A percentile compares a stretch with the other conserved stretches of the same genome.
Conservation (phyloP, 2,329 filamentous ascomycete species). For the Pseudogymnoascus sp. region DNA sequence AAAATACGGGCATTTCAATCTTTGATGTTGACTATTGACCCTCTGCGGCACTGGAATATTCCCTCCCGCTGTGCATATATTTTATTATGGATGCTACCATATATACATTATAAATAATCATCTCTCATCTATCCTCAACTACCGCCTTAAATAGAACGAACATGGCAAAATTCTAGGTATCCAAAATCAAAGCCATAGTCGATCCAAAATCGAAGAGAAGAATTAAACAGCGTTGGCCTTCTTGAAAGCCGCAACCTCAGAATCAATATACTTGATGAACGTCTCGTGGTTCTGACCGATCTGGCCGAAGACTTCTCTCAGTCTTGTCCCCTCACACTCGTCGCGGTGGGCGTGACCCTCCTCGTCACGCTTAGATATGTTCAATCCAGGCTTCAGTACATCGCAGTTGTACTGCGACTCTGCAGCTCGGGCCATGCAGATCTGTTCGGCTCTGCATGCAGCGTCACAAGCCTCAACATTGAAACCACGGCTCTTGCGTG, state of each 20-base stretch:
- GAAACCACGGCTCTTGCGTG: constrained; percentile 37
- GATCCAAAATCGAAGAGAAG: background rate
- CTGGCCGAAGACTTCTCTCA: constrained; percentile 7
- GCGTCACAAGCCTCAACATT: constrained; percentile 39
- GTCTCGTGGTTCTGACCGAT: background rate
- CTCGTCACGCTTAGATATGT: constrained; percentile 29
- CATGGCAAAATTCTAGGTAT: background rate
- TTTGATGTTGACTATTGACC: background rate
- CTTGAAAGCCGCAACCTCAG: background rate
- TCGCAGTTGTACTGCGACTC: constrained; percentile 47
- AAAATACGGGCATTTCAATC: background rate
- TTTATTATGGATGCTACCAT: background rate
- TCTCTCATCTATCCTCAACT: background rate
- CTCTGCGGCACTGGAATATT: background rate
- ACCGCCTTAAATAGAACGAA: background rate
- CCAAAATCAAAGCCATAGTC: background rate
- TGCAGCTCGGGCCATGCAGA: constrained; percentile 47
- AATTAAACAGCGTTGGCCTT: background rate
- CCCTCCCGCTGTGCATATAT: background rate
- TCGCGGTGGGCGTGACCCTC: background rate
- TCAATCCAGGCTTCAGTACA: constrained; percentile 30
- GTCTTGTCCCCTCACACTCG: constrained; percentile 13
- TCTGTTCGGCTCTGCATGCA: constrained; percentile 38
- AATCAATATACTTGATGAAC: background rate
- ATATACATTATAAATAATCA: background rate